Percentiles rank a stretch among this genome's conserved stretches.
Conservation (phyloP, 768 basidiomycete genomes). For the Leucogyrophana mollusca region DNA sequence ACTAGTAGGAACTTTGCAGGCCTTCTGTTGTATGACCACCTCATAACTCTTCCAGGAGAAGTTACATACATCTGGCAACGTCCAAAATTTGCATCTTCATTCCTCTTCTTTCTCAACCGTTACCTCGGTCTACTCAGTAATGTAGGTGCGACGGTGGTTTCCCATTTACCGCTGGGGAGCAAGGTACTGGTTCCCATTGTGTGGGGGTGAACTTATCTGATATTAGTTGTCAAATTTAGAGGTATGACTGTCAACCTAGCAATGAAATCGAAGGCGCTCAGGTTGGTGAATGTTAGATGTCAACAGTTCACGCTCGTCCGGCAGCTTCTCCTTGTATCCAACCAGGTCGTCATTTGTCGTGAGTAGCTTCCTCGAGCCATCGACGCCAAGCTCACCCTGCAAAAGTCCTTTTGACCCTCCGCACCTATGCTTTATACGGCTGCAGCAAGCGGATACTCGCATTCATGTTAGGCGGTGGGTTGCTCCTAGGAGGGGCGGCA, state of each 20-base stretch:
- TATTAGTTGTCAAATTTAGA: not conserved
- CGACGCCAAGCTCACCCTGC: not conserved
- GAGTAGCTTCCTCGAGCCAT: conserved; percentile 17
- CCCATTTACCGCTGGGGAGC: conserved; percentile 21
- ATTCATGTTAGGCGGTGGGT: conserved; percentile 32
- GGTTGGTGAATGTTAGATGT: conserved; percentile 34
- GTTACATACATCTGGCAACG: conserved; percentile 44
- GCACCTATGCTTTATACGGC: conserved; percentile 51
- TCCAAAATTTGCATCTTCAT: conserved; percentile 35
- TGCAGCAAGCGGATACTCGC: conserved; percentile 36
- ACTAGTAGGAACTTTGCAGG: conserved; percentile 14
- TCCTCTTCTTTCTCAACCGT: conserved; percentile 49
- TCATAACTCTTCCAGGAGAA: conserved; percentile 34
- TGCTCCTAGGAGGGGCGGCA: too few species aligned
- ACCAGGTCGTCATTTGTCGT: conserved; percentile 48
- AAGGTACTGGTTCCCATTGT: conserved; percentile 2
- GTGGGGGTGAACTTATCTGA: not conserved
- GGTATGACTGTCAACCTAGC: not conserved
- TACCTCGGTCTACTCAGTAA: conserved; percentile 46
- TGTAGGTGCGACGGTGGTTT: conserved; percentile 27
- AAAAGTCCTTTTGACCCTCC: conserved; percentile 43
- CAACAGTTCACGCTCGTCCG: conserved; percentile 35
- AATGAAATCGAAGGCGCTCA: not conserved
- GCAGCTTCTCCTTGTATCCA: conserved; percentile 40
- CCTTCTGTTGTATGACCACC: conserved; percentile 28